Conservation (phyloP, 1,284 basidiomycete species). For the Marasmius fiardii region DNA sequence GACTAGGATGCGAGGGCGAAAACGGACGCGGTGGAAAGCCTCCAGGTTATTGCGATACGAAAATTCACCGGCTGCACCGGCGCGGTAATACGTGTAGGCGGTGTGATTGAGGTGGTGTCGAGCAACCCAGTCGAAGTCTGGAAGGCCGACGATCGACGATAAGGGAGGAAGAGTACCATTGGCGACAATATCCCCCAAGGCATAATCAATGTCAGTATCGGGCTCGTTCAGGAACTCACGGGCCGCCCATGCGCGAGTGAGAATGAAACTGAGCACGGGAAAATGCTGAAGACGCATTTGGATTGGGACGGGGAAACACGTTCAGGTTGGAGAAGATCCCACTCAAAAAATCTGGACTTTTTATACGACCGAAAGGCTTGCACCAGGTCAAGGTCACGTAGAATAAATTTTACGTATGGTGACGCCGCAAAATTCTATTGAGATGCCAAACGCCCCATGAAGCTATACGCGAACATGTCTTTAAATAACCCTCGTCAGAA, state of each 20-base stretch:
- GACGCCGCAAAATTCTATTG: too few species aligned
- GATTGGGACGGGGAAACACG: too few species aligned
- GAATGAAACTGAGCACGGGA: not conserved
- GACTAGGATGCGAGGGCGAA: not conserved
- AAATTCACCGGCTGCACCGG: not conserved
- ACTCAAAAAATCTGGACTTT: too few species aligned
- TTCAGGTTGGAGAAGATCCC: too few species aligned
- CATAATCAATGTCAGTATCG: not conserved
- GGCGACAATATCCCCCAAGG: not conserved
- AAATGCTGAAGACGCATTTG: not conserved
- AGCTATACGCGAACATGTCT: too few species aligned
- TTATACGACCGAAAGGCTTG: too few species aligned
- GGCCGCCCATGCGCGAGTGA: not conserved
- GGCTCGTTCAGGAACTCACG: constrained; percentile 5
- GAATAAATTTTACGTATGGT: too few species aligned
- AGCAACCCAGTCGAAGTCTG: constrained; percentile 4
- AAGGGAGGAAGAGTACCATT: not conserved
- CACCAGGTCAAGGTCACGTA: too few species aligned
- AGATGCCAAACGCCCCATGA: too few species aligned
- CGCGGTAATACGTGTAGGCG: not conserved
- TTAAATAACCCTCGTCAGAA: too few species aligned
- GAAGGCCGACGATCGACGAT: not conserved
- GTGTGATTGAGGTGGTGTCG: not conserved
- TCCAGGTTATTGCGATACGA: constrained; percentile 6
- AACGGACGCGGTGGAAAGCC: not conserved